phyloP scores from a whole-genome alignment of 1,284 basidiomycete species.

The Pseudozyma pruni region DNA sequence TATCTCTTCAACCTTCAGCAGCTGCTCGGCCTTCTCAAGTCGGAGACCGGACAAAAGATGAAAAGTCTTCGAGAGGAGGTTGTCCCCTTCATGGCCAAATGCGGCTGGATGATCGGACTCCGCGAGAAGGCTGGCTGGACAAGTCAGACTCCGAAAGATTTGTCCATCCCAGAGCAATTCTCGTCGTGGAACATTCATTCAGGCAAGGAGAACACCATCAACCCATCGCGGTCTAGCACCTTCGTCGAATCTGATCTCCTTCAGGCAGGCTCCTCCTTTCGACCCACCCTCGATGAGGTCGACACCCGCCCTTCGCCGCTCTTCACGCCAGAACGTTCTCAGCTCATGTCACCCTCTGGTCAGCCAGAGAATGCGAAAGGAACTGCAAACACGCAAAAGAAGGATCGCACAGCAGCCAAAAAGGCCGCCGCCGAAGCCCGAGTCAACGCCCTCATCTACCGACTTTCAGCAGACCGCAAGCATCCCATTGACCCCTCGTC shows the following conservation, averaged over 20 bases:
- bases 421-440: slow-evolving; percentile 23
- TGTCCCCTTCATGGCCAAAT: slow-evolving; percentile 63
- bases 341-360: slow-evolving; percentile 16
- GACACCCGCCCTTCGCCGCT: slow-evolving; percentile 30
- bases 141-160: slow-evolving; percentile 4
- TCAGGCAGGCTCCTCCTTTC: slow-evolving; percentile 27
- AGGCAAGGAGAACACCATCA: slow-evolving; percentile 15
- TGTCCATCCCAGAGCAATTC: slow-evolving; percentile 6
- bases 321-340: slow-evolving; percentile 36
- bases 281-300: slow-evolving; percentile 15
- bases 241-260: slow-evolving; percentile 40
- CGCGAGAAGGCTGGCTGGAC: slow-evolving; percentile 61
- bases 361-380: slow-evolving; percentile 8
- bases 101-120: slow-evolving; percentile 61
- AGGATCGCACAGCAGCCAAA: slow-evolving; percentile 21
- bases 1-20: slow-evolving; percentile 59
- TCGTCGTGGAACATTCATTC: slow-evolving; percentile 18
- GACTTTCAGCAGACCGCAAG: slow-evolving; percentile 35
- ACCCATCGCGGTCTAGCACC: slow-evolving; percentile 29
- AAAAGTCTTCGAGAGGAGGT: slow-evolving; percentile 63
- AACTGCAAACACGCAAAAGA: slow-evolving; percentile 1
- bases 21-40: slow-evolving; percentile 51
- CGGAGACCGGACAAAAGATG: slow-evolving; percentile 51
- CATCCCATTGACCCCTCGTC: slow-evolving; percentile 41
- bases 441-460: slow-evolving; percentile 39